Base-by-base conservation (phyloP, 805 yeast genomes). In the Myxozyma kluyveri region DNA sequence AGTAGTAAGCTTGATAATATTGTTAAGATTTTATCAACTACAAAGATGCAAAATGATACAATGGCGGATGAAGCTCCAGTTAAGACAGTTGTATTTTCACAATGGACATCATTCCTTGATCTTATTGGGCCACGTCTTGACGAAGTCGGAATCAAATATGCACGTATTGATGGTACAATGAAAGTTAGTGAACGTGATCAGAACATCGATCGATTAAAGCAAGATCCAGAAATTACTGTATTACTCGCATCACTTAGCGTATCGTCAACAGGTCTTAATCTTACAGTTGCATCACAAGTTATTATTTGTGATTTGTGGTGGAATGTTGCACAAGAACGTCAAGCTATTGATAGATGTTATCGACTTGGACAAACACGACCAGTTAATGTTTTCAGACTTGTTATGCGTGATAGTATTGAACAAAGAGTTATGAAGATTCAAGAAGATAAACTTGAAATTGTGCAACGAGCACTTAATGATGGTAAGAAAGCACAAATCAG, bases 251-350 rank as follows among this genome's bases (percentile, higher is more conserved):
- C 96, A 0, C 75, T 91, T 65, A 86, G 86, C 64, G 96, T 98
- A 1, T 98, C 99, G 61, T 90, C 90, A 65, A 95, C 90, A 10
- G 99, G 99, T 1, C 75, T 93, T 54, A 93, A 98, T 0, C 75
- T 93, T 60, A 93, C 97, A 0, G 86, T 95, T 71, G 99, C 99
- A 0, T 84, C 88, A 33, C 96, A 88, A 67, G 96, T 90, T 10
- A 81, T 93, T 42, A 78, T 93, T 10, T 77, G 88, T 73, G 99
- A 93, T 67, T 97, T 98, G 17, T 93, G 89, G 67, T 93, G 99
- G 99, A 93, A 93, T 65, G 98, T 98, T 1, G 93, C 78, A 67
- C 96, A 91, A 6, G 98, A 93, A 69, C 96, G 88, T 43, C 99
- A 93, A 71, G 99, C 99, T 0, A 88, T 87, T 78, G 99, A 89